Conservation (phyloP, 108 stramenopile species). For the Cyclostephanos invisitatus region DNA sequence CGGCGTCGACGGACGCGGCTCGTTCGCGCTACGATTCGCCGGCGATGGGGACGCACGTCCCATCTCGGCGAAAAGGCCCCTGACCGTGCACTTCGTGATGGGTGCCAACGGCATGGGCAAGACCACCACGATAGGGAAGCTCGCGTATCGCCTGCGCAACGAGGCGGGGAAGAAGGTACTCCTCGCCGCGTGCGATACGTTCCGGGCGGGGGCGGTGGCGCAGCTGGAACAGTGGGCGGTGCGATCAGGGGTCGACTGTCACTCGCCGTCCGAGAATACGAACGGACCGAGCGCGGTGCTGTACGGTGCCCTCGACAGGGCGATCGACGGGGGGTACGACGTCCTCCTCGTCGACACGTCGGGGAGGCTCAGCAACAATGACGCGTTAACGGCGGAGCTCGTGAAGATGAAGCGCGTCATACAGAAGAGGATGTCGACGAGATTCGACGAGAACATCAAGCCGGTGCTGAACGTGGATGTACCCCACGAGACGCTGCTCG, state of each 20-base stretch:
- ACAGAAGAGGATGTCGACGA: constrained; percentile 71
- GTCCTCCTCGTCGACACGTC: constrained; percentile 91
- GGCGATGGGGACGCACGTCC: constrained; percentile 17
- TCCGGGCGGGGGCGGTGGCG: constrained; percentile 94
- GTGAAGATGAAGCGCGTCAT: constrained; percentile 89
- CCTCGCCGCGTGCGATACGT: constrained; percentile 94
- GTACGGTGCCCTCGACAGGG: constrained; percentile 78
- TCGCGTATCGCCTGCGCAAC: constrained; percentile 76
- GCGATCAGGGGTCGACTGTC: constrained; percentile 86
- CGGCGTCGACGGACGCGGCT: constrained; percentile 12
- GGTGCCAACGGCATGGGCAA: constrained; percentile 95
- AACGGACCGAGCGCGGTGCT: constrained; percentile 74
- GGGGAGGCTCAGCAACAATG: constrained; percentile 91
- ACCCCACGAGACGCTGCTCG: constrained; percentile 93
- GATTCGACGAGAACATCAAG: constrained; percentile 51
- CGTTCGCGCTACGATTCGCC: constrained; percentile 66
- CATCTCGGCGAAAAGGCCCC: constrained; percentile 29
- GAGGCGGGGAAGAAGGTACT: constrained; percentile 88
- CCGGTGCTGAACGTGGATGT: constrained; percentile 60
- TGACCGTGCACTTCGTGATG: constrained; percentile 79
- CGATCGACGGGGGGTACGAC: constrained; percentile 80
- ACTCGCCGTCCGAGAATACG: constrained; percentile 60
- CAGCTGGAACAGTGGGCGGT: constrained; percentile 92
- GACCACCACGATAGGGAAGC: constrained; percentile 95
- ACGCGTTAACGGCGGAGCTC: constrained; percentile 83